Evolutionary conservation across 176 grass and related monocot species (phyloP).

Genomic region (Avena insularis): DNA sequence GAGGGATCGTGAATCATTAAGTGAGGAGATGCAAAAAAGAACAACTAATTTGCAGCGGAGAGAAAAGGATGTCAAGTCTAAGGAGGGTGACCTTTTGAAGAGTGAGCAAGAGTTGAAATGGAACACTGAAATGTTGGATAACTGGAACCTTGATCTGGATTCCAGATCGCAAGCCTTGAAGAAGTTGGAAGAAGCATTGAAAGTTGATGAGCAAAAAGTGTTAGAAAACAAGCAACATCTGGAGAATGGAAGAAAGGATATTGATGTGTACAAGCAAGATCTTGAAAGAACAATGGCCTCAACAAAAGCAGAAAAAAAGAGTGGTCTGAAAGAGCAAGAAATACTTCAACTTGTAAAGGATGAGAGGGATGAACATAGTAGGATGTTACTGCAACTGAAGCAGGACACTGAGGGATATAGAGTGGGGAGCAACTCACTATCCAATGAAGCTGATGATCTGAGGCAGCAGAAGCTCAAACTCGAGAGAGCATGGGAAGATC

Average conservation of each 20-base stretch:
- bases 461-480: conserved; percentile 53
- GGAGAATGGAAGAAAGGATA: conserved; percentile 22
- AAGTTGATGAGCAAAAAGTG: conserved; percentile 45
- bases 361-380: conserved; percentile 55
- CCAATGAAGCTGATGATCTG: conserved; percentile 55
- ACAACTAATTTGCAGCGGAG: conserved; percentile 52
- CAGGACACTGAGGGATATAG: conserved; percentile 59
- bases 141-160: conserved; percentile 52
- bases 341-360: conserved; percentile 47
- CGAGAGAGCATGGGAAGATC: conserved; percentile 63
- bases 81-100: conserved; percentile 48
- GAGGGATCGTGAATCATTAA: conserved; percentile 42
- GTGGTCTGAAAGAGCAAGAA: conserved; percentile 52
- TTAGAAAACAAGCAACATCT: conserved; percentile 40
- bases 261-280: conserved; percentile 48
- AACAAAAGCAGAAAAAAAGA: conserved; percentile 48
- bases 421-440: conserved; percentile 43
- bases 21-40: conserved; percentile 45
- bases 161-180: conserved; percentile 54
- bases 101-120: conserved; percentile 51
- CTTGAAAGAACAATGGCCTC: conserved; percentile 48
- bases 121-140: conserved; percentile 47
- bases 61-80: conserved; percentile 47
- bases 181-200: conserved; percentile 56
- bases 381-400: conserved; percentile 47